Conservation (phyloP, 1,139 yeast genomes). For the Debaryomycetaceae sp. region DNA sequence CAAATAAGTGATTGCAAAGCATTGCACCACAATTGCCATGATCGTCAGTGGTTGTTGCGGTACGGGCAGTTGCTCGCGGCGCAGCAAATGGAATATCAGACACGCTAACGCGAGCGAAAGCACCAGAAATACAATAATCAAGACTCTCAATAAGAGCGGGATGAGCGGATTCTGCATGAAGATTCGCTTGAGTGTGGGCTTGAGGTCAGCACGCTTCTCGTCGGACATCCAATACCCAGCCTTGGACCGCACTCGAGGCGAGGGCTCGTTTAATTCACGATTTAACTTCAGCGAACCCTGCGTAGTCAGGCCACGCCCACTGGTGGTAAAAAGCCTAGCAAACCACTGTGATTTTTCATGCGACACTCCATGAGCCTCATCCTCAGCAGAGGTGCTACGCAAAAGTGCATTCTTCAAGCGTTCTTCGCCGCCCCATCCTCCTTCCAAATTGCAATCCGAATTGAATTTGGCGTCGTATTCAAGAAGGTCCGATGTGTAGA, state of each 20-base stretch:
- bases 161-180: conserved; percentile 74
- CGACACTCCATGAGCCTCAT: conserved; percentile 16
- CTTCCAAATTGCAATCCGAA: conserved; percentile 24
- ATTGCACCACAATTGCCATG: conserved; percentile 85
- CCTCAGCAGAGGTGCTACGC: conserved; percentile 31
- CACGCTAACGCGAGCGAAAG: conserved; percentile 67
- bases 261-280: conserved; percentile 6
- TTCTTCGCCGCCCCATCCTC: conserved; percentile 69
- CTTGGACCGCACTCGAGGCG: conserved; percentile 38
- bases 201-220: conserved; percentile 60
- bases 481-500: conserved; percentile 29
- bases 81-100: conserved; percentile 53
- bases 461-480: conserved; percentile 20
- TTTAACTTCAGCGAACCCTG: conserved; percentile 6
- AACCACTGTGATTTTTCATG: conserved; percentile 10
- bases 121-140: conserved; percentile 58
- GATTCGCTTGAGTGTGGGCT: conserved; percentile 55
- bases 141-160: conserved; percentile 70
- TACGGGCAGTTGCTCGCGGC: conserved; percentile 31
- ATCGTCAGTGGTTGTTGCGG: conserved; percentile 85
- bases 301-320: conserved; percentile 3
- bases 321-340: conserved; percentile 10
- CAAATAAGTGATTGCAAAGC: conserved; percentile 72
- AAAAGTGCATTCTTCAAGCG: conserved; percentile 54
- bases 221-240: conserved; percentile 69